Base-by-base conservation (phyloP, 305 asterid genomes). In the Solanum hybrid region DNA sequence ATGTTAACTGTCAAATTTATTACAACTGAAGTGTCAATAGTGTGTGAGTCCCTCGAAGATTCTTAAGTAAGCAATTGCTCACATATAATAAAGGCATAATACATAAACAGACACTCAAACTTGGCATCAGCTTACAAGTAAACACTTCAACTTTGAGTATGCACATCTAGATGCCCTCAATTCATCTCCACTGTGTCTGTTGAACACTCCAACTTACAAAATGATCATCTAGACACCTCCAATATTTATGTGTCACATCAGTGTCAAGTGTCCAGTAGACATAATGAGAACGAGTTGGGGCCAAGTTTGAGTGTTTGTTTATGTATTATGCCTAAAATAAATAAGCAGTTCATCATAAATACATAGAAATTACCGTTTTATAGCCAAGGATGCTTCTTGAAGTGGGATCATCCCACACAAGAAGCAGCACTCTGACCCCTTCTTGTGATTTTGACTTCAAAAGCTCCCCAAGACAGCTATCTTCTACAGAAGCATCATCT, bases 351-450 rank as follows among this genome's bases (percentile, higher is more conserved):
- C 45, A 31, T 85, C 31, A 32, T 10, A 56, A 31, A 85, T 10
- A 56, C 73, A 56, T 85, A 11, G 7, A 77, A 60, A 24, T 87
- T 88, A 90, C 91, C 71, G 88, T 87, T 88, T 88, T 90, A 22
- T 90, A 88, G 78, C 91, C 90, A 29, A 90, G 78, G 77, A 90
- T 87, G 66, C 88, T 90, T 64, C 88, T 90, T 38, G 91, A 90
- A 56, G 91, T 90, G 22, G 91, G 91, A 73, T 90, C 91, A 88
- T 90, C 91, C 91, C 91, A 90, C 9, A 90, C 88, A 7, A 90
- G 90, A 88, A 90, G 91, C 86, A 90, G 31, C 56, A 90, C 91
- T 51, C 91, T 72, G 36, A 90, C 91, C 29, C 91, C 91, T 88
- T 90, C 91, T 26, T 80, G 90, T 29, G 91, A 87, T 60, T 90